These are phyloP conservation scores for Calophaca sinica DNA, from an alignment of 306 rosid species.

Conservation along the genomic window DNA sequence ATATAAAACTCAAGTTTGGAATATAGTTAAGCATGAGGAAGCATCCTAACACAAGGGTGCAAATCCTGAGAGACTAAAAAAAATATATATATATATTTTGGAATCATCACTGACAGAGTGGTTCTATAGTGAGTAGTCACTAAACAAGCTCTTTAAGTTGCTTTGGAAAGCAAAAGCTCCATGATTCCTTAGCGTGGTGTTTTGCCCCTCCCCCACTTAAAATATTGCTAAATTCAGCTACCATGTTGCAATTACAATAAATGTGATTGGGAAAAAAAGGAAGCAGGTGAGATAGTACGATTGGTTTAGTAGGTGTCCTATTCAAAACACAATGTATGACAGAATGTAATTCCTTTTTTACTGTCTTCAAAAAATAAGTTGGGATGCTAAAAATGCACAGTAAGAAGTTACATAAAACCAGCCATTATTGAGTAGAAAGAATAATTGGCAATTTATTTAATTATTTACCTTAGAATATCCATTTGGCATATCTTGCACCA, in stretches of 20 bases:
- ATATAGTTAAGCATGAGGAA: constrained; percentile 48
- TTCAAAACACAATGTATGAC: constrained; percentile 13
- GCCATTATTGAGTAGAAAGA: not conserved
- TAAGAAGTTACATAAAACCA: constrained; percentile 1
- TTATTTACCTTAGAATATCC: constrained; percentile 82
- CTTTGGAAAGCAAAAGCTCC: constrained; percentile 65
- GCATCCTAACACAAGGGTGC: constrained; percentile 51
- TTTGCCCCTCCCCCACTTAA: constrained; percentile 38
- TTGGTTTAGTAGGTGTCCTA: constrained; percentile 12
- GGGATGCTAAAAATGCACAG: constrained; percentile 36
- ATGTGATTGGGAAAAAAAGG: constrained; percentile 13
- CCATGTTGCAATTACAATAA: constrained; percentile 51
- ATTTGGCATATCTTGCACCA: constrained; percentile 92
- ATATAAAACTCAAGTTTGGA: constrained; percentile 40
- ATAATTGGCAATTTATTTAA: not conserved
- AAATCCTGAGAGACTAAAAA: constrained; percentile 37
- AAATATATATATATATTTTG: constrained; percentile 41
- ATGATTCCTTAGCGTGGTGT: constrained; percentile 57
- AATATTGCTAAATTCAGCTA: constrained; percentile 41
- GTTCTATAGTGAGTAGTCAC: constrained; percentile 61
- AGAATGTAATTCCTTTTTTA: constrained; percentile 40
- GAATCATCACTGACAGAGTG: constrained; percentile 64
- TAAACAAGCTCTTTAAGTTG: constrained; percentile 55
- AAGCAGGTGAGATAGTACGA: constrained; percentile 8
- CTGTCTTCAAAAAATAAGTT: constrained; percentile 42